phyloP scores from a whole-genome alignment of 169 alveolate species.

The Plasmodium yoelii region DNA sequence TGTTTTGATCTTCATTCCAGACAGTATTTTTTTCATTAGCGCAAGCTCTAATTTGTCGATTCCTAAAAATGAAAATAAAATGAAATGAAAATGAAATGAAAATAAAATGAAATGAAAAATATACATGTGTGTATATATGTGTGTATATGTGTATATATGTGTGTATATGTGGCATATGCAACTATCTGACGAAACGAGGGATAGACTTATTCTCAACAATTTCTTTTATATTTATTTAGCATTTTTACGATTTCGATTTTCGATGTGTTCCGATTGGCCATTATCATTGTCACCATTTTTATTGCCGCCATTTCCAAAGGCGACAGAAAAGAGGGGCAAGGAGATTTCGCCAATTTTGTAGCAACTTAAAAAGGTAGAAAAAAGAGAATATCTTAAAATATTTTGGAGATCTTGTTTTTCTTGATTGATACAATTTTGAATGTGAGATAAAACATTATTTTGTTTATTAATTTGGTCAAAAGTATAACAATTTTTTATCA shows the following conservation, averaged over 20 bases:
- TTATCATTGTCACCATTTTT: no score
- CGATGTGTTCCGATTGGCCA: not conserved
- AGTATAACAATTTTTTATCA: conserved; percentile 25
- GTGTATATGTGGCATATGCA: no score
- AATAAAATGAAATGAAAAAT: no score
- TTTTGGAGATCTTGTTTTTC: not conserved
- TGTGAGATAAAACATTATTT: not conserved
- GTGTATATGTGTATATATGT: no score
- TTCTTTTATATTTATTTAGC: not conserved
- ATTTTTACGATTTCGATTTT: not conserved
- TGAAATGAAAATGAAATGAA: no score
- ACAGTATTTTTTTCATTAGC: conserved; percentile 5
- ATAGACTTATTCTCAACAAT: no score
- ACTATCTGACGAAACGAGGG: no score
- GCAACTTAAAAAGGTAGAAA: conserved; percentile 11
- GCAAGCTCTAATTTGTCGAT: conserved; percentile 10
- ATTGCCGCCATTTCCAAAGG: conserved; percentile 3
- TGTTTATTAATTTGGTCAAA: conserved; percentile 14
- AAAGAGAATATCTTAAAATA: conserved; percentile 12
- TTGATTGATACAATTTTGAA: conserved; percentile 6
- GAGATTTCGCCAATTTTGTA: conserved; percentile 56
- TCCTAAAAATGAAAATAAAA: conserved; percentile 3
- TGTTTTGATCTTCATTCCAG: conserved; percentile 4
- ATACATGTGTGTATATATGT: no score
- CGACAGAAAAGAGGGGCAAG: not conserved